Evolutionary conservation across 169 alveolate genomes (phyloP).

Genomic region (Sarcocystis neurona): DNA sequence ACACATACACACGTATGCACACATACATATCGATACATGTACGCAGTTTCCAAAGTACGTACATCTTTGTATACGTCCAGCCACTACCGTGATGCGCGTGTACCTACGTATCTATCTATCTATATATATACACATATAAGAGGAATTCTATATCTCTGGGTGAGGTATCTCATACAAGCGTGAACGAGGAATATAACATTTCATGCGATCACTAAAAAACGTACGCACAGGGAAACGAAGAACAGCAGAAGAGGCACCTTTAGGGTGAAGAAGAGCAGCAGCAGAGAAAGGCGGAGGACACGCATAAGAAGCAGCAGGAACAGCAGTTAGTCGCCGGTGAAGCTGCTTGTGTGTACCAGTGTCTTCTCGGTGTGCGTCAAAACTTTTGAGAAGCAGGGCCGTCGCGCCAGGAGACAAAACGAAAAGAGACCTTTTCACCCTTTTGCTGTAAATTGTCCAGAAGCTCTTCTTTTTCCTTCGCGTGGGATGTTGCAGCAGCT

Average conservation of each 20-base stretch:
- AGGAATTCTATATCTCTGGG: no score
- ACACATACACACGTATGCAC: not conserved
- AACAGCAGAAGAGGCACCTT: not conserved
- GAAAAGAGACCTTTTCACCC: not conserved
- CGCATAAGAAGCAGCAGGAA: no score
- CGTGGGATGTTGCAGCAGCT: conserved; percentile 21
- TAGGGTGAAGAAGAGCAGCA: not conserved
- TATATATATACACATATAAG: not conserved
- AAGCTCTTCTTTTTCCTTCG: not conserved
- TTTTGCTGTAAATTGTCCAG: conserved; percentile 32
- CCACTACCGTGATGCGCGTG: not conserved
- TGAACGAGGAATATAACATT: not conserved
- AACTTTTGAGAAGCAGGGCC: not conserved
- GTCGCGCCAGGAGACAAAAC: not conserved
- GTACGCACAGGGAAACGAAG: not conserved
- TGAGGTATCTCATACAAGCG: not conserved
- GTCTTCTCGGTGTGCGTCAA: conserved; percentile 30
- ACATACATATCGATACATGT: not conserved
- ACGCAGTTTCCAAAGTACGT: not conserved
- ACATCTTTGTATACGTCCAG: not conserved
- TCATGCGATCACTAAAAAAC: not conserved
- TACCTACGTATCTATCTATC: no score
- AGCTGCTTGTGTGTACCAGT: no score
- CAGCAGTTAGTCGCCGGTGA: no score
- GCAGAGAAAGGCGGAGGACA: not conserved